phyloP scores from a whole-genome alignment of 73 alveolate genomes.

The Symbiodinium natans region DNA sequence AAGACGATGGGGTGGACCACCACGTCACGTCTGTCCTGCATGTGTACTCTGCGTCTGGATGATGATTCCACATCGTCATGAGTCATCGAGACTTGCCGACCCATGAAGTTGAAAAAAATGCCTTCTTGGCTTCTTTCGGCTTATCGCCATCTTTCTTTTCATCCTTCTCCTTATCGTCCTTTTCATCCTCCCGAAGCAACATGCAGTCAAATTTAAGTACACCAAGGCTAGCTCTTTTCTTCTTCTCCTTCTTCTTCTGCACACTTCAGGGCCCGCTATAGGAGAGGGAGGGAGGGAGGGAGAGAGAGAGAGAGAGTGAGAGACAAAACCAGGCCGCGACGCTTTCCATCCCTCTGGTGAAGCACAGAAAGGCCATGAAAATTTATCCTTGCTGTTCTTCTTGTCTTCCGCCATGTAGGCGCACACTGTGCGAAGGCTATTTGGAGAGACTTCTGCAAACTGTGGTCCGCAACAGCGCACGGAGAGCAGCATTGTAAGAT shows the following conservation, averaged over 20 bases:
- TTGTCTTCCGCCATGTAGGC: constrained; percentile 86
- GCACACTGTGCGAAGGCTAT: constrained; percentile 20
- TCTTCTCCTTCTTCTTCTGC: too few relatives aligned
- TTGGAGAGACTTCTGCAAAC: background rate
- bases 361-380: background rate
- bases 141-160: constrained; percentile 71
- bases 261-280: too few relatives aligned
- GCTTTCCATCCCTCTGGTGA: too few relatives aligned
- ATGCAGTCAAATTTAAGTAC: background rate
- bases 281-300: too few relatives aligned
- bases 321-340: too few relatives aligned
- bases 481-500: too few relatives aligned
- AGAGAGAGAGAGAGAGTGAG: too few relatives aligned
- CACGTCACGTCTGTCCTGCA: constrained; percentile 90
- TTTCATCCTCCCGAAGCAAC: background rate
- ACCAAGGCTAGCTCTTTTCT: too few relatives aligned
- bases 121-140: constrained; percentile 70
- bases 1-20: constrained; percentile 91
- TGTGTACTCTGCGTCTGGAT: background rate
- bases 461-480: background rate
- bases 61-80: too few relatives aligned
- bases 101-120: background rate
- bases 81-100: background rate
- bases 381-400: constrained; percentile 21
- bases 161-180: background rate